Base-by-base conservation (phyloP, 441 rosid genomes). In the Corymbia calophylla region DNA sequence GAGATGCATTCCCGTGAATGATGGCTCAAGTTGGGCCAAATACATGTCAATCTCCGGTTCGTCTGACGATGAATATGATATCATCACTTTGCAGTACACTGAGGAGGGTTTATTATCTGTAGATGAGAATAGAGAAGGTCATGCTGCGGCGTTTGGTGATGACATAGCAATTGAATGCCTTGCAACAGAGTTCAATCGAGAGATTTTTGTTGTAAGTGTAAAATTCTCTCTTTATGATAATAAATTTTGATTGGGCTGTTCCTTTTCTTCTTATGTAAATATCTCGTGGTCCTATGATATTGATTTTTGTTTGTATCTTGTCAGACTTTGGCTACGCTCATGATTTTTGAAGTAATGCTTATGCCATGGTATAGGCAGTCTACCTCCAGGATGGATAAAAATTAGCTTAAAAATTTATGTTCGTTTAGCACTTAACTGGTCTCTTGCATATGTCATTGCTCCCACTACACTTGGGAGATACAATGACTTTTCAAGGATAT, bases 151-250 rank as follows among this genome's bases (percentile, higher is more conserved):
- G 6, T 98, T 98, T 86, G 99, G 99, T 21, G 99, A 98, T 93
- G 99, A 98, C 88, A 96, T 98, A 44, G 99, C 99, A 3, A 96
- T 98, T 4, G 99, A 98, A 89, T 97, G 98, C 91, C 97, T 98
- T 56, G 99, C 99, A 8, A 98, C 99, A 18, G 98, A 98, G 94
- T 97, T 98, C 92, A 95, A 96, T 91, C 94, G 98, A 49, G 99
- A 98, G 93, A 94, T 98, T 85, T 98, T 93, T 90, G 99, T 97
- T 92, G 99, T 98, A 89, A 92, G 96, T n/a, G 88, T 7, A 15
- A 19, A 39, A 54, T 60, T 60, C 86, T 31, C 32, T 35, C 32
- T n/a, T 17, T 88, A 23, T 81, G 49, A 39, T 73, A 21, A 39
- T 39, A 21, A 23, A 23, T 14, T 73, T 73, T 73, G n/a, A 73